Evolutionary conservation across 208 protist species (phyloP), one percentile per base, ranked within the genome.

Genomic region (Acanthamoeba triangularis): DNA sequence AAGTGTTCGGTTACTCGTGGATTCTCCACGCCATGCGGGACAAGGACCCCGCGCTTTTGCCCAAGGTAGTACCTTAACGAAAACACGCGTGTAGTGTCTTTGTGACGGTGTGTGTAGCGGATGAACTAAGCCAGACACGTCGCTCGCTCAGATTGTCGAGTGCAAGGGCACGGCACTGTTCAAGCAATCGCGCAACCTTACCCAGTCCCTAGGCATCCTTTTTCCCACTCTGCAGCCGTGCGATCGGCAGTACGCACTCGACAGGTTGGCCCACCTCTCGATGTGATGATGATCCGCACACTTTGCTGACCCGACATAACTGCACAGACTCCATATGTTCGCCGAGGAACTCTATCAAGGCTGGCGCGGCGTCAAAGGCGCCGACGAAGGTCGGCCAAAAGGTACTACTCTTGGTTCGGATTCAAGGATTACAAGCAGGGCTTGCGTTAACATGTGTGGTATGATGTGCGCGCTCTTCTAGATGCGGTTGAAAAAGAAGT

Each of bases 1-100:
- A 76, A 23, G 67, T 76, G 67, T 76, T 76, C 18, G 67, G 25
- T 14, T 76, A 76, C 67, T 41, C 67, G n/a, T 76, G 67, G 67
- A 33, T 76, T 4, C 30, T 76, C 30, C 25, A 76, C 8, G 67
- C 67, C 35, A 76, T 76, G 67, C 67, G 23, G 10, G 23, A 18
- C n/a, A 76, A 14, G 30, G 67, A 76, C 20, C 67, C 67, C 14
- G 67, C 67, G 20, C 33, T 76, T 2, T 28, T 76, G 25, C 67
- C 67, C n/a, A 76, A 76, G 67, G 67, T 76, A 28, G 37, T 3
- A 41, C 35, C 10, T 28, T 72, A n/a, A n/a, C n/a, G n/a, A n/a
- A n/a, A 37, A 37, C n/a, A 67, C 16, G 61, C 61, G 16, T 67
- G 61, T 67, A 67, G 61, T 41, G 37, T 41, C 1, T 41, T 41